Base-by-base conservation (phyloP, 1,139 yeast genomes). In the Sugiyamaella japonica region DNA sequence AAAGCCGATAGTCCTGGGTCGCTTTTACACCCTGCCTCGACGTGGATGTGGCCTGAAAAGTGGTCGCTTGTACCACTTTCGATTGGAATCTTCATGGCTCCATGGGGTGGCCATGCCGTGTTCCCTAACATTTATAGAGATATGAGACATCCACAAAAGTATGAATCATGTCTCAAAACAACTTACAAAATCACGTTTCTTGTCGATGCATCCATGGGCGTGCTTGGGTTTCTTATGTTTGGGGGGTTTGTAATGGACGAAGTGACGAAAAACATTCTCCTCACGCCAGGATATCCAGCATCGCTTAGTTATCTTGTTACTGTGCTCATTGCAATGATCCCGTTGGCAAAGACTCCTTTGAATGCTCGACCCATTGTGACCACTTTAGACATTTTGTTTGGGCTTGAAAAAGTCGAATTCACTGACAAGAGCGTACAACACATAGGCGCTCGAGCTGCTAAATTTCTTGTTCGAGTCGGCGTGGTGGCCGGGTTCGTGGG, bases 81-180 rank as follows among this genome's bases (percentile, higher is more conserved):
- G 4, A 76, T 86, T 59, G 95, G 95, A 5, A 78, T 88, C 43
- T 79, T 86, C 61, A 85, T 88, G 85, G 87, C 95, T 7, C 91
- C 93, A 13, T 88, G 93, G 88, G 95, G 95, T 59, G 96, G 95
- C 2, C 95, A 88, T 69, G 90, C 95, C 0, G 88, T 88, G 17
- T 86, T 86, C 63, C 95, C 95, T 1, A 89, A 86, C 64, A 75
- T 88, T 51, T 85, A 83, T 68, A 77, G 85, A 46, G 96, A 88
- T 68, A 87, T 88, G 95, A 80, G 89, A 65, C 91, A 85, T 63
- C 91, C 93, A 1, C 68, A 71, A 10, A 79, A 76, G 57, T 84
- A 80, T 66, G 66, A 66, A 39, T 68, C 69, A 23, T 82, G 86
- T 60, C 73, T 84, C 62, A 75, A 74, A 53, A 71, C 78, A 16